Base-by-base conservation (phyloP, 1,284 basidiomycete species). In the Xanthoconium separans region DNA sequence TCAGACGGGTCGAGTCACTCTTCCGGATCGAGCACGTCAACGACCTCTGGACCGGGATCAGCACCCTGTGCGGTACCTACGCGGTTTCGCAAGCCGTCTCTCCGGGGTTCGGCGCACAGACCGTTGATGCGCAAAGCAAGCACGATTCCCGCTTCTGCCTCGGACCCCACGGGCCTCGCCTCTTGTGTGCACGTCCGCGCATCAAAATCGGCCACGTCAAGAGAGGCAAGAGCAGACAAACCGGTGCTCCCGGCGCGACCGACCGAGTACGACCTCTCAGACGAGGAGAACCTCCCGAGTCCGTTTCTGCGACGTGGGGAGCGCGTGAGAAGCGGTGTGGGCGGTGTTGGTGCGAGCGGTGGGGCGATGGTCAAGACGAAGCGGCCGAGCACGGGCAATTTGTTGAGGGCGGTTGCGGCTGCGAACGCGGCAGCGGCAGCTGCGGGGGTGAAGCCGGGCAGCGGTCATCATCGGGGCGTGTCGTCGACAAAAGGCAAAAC, bases 231-330 rank as follows among this genome's bases (percentile, higher is more conserved):
- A 48, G 42, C 50, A 6, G 41, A 33, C 4, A 70, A 69, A 20
- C 43, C 44, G 4, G 11, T 18, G 3, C 39, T 49, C 2, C 45
- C 52, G 2, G n/a, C 11, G 1, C 49, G 44, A 1, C 74, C 54
- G 47, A 63, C 70, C 20, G 73, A 78, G 49, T 91, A 89, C 61
- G 82, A 91, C 68, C 61, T 86, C 7, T 76, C 76, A 2, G 88
- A 93, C 65, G 89, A 91, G 64, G 90, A 91, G 69, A 92, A 91
- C 67, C 76, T 93, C 0, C 91, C 91, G 0, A 89, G 87, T 60
- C 91, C 91, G 2, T 93, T 93, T 72, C 64, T 93, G 41, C 87
- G 87, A 69, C 76, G 79, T 27, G 65, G 65, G 1, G 82, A 84
- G 24, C 74, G 78, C 16, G 6, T 31, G 73, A 24, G 73, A 20